Evolutionary conservation across 164 flowering plant species (phyloP).

Genomic region (Vitis cinerea): DNA sequence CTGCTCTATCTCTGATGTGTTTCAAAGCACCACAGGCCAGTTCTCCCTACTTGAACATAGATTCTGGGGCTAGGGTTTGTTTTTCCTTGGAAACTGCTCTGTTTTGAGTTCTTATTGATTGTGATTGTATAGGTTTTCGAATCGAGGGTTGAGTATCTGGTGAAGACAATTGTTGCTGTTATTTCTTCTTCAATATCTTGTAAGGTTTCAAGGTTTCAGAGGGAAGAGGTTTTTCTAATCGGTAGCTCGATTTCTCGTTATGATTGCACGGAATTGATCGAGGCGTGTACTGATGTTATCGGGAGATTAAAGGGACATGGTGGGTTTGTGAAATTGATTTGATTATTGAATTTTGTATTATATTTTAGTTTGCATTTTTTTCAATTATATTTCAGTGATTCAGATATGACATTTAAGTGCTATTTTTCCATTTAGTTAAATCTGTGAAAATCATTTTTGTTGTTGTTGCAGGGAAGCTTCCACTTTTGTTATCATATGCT

Average conservation of each 20-base stretch:
- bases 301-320: constrained; percentile 42
- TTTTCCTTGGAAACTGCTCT: background rate
- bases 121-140: constrained; percentile 42
- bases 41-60: background rate
- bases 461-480: constrained; percentile 42
- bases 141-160: constrained; percentile 28
- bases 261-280: constrained; percentile 38
- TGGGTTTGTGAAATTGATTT: constrained; percentile 11
- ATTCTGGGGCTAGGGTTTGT: background rate
- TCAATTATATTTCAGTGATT: background rate
- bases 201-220: constrained; percentile 27
- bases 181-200: constrained; percentile 55
- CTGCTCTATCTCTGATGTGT: constrained; percentile 71
- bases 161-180: constrained; percentile 46
- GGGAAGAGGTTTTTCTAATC: constrained; percentile 39
- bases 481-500: constrained; percentile 33
- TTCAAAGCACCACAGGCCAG: constrained; percentile 61
- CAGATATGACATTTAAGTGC: no score
- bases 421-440: no score
- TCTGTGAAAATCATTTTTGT: background rate
- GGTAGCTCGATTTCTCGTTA: constrained; percentile 49
- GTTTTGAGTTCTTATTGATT: background rate
- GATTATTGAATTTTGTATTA: background rate
- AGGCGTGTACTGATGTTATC: constrained; percentile 32
- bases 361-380: constrained; percentile 1